Conservation (phyloP, 306 rosid genomes). For the Ziziphus jujuba region DNA sequence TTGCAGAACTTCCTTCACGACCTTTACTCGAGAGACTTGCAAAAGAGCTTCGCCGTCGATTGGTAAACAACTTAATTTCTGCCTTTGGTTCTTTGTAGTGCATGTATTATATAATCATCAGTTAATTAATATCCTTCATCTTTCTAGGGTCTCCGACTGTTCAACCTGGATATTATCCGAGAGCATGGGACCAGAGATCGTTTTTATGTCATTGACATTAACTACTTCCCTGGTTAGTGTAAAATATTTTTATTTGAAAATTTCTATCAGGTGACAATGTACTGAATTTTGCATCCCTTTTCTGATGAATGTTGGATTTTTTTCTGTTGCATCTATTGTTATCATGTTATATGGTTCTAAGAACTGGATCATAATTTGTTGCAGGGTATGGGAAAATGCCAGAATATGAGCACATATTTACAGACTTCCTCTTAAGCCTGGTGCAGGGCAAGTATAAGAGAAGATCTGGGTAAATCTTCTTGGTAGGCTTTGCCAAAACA, state of each 20-base stretch:
- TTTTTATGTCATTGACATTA: constrained; percentile 86
- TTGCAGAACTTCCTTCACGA: constrained; percentile 90
- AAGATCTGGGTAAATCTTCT: constrained; percentile 40
- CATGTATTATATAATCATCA: background rate
- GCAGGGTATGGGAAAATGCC: constrained; percentile 97
- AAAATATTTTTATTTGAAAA: background rate
- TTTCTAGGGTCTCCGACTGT: constrained; percentile 73
- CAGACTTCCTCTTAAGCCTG: constrained; percentile 80
- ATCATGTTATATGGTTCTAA: background rate
- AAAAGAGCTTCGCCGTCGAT: constrained; percentile 69
- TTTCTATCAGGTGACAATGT: background rate
- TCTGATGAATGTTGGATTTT: background rate
- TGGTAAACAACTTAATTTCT: constrained; percentile 45
- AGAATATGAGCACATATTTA: constrained; percentile 87
- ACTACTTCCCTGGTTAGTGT: constrained; percentile 84
- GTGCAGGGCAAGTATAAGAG: constrained; percentile 56
- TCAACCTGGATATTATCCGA: constrained; percentile 87
- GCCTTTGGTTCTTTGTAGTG: background rate
- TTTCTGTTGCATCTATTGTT: background rate
- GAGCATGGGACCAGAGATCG: constrained; percentile 67
- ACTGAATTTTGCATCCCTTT: background rate
- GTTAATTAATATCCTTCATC: background rate
- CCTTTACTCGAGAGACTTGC: constrained; percentile 88
- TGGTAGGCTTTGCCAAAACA: constrained; percentile 7
- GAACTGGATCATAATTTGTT: constrained; percentile 1